Base-by-base conservation (phyloP, 257 asterid species). In the Solanum medicagineum region DNA sequence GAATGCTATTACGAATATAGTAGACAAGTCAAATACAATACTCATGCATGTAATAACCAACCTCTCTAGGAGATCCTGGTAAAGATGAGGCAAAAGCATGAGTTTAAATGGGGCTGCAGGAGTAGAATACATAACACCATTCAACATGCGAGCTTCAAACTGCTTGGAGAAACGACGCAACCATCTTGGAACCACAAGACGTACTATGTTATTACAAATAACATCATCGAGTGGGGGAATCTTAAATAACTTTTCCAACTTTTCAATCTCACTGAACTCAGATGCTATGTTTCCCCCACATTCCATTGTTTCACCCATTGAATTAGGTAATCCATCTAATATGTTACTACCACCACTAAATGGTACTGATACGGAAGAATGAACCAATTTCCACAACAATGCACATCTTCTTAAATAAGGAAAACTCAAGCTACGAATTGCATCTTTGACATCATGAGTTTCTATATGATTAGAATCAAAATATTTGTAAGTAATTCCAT, bases 61-160 rank as follows among this genome's bases (percentile, higher is more conserved):
- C 99, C 99, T 97, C 86, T 94, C 98, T 92, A 97, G 88, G 86
- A 97, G 91, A 86, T 97, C 98, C 91, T 97, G 98, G 86, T 94
- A 97, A 60, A 95, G 89, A 87, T 86, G 91, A 86, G 99, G 99
- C 92, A 97, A 90, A 87, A 60, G 62, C 97, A 97, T 93, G 89
- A 97, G 91, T 89, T 89, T 94, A 86, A 97, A 94, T 44, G 99
- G 99, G 81, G 90, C 90, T 49, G 95, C 95, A 17, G 99, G 99
- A 65, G 89, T 89, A 85, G 90, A 91, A 88, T 92, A 90, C 90
- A 93, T 80, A 66, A 89, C 87, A 83, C 40, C 63, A 56, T 68
- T 92, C 81, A 87, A 85, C 45, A 69, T 88, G 84, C 71, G 89
- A 85, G 82, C 86, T 89, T 88, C 90, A 86, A 88, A 86, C 81